Percentiles rank a stretch among this genome's conserved stretches.
Evolutionary conservation across 2,329 filamentous ascomycete genomes (phyloP).

Genomic region (Fusarium pseudocircinatum): DNA sequence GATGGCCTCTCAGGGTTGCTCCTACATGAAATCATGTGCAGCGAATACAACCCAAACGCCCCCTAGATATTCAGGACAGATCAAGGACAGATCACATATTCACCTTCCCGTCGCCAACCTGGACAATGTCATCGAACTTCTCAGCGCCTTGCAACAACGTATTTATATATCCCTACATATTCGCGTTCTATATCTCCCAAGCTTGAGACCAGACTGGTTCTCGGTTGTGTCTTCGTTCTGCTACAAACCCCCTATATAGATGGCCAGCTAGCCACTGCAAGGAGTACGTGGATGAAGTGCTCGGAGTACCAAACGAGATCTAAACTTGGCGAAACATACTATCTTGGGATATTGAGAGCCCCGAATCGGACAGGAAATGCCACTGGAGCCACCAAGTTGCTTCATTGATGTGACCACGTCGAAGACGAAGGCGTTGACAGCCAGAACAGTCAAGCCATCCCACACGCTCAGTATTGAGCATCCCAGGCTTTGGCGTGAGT

Average conservation of each 20-base stretch:
- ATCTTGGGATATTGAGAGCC: no score
- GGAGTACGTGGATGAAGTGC: no score
- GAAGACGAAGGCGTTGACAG: not conserved
- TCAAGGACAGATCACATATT: no score
- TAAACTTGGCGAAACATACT: no score
- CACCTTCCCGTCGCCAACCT: not conserved
- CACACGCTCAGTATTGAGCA: no score
- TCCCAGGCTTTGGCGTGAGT: not conserved
- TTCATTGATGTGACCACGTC: no score
- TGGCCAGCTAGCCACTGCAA: not conserved
- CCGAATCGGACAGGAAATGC: no score
- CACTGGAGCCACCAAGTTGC: no score
- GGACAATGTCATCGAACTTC: not conserved
- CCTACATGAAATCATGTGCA: no score
- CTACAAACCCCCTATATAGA: not conserved
- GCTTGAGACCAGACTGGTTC: accelerated
- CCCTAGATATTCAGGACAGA: not conserved
- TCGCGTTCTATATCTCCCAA: not conserved
- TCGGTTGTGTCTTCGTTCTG: not conserved
- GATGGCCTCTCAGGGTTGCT: accelerated
- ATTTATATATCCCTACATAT: not conserved
- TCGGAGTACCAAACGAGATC: no score
- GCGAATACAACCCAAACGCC: not conserved
- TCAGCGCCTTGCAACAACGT: not conserved
- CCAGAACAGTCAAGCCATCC: not conserved